Conservation (phyloP, 106 monocot species). For the Cymbidium sinense region DNA sequence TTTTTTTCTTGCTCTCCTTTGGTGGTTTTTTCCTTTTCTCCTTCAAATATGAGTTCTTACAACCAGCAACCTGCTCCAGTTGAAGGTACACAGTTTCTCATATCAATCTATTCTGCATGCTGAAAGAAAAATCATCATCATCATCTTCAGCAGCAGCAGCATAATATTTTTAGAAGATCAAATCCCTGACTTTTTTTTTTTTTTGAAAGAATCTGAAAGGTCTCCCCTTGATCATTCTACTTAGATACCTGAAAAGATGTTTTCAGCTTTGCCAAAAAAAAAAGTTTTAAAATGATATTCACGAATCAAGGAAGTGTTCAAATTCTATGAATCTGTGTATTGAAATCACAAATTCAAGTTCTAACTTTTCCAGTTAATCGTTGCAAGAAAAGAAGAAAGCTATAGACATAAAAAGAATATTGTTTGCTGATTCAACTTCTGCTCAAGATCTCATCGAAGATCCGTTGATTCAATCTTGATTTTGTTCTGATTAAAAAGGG, state of each 20-base stretch:
- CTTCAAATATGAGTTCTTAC: background rate
- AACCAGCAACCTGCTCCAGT: background rate
- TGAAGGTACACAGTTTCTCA: background rate
- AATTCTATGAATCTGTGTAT: background rate
- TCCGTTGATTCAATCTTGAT: background rate
- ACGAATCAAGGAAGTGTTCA: background rate
- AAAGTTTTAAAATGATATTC: background rate
- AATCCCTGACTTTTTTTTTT: too few relatives aligned
- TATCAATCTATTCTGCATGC: background rate
- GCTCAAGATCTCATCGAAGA: background rate
- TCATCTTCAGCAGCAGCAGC: too few relatives aligned
- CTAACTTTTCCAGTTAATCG: background rate
- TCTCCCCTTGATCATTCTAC: background rate
- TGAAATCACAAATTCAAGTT: background rate
- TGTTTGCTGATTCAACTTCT: background rate
- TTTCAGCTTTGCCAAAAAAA: background rate
- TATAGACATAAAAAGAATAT: background rate
- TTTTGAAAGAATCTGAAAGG: too few relatives aligned
- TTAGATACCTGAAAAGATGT: background rate
- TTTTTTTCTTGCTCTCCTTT: background rate
- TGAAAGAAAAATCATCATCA: too few relatives aligned
- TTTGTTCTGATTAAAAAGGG: background rate
- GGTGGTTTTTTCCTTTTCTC: background rate
- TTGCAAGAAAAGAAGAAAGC: background rate
- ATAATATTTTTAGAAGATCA: too few relatives aligned